Percentiles rank a stretch among this genome's conserved stretches.
Evolutionary conservation across 169 alveolate genomes (phyloP).

Genomic region (Cryptosporidium xiaoi): DNA sequence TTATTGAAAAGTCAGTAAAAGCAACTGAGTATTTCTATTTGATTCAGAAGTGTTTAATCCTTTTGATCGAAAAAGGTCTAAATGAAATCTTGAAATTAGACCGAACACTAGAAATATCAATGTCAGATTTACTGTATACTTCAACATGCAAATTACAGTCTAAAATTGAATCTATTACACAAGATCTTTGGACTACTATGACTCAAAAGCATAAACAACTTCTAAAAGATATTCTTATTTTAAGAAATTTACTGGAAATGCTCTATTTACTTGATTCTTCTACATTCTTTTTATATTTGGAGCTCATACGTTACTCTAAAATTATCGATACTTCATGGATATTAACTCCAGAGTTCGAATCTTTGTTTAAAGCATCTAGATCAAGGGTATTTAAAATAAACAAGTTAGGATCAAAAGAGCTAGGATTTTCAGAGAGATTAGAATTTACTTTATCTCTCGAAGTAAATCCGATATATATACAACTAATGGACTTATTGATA

Average conservation of each 20-base stretch:
- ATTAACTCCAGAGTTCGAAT: conserved; percentile 55
- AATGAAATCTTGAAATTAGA: conserved; percentile 52
- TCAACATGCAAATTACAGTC: conserved; percentile 25
- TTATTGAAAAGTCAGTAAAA: conserved; percentile 55
- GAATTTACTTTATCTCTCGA: conserved; percentile 39
- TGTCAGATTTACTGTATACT: conserved; percentile 21
- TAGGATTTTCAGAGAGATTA: neutral
- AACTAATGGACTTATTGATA: conserved; percentile 24
- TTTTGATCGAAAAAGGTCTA: conserved; percentile 53
- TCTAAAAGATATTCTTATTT: conserved; percentile 27
- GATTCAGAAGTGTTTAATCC: conserved; percentile 15
- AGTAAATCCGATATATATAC: conserved; percentile 53
- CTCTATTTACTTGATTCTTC: conserved; percentile 41
- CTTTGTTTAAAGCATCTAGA: conserved; percentile 66
- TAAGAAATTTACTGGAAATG: conserved; percentile 40
- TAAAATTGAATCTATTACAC: conserved; percentile 44
- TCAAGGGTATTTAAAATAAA: conserved; percentile 20
- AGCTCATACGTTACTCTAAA: conserved; percentile 15
- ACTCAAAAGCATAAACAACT: conserved; percentile 17
- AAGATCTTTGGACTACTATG: conserved; percentile 32
- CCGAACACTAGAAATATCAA: conserved; percentile 13
- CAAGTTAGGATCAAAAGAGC: neutral
- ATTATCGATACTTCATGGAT: conserved; percentile 56
- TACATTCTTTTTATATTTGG: conserved; percentile 27
- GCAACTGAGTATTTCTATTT: conserved; percentile 41